These are phyloP conservation scores for Glebionis coronaria DNA, from an alignment of 129 eudicot genomes.

Conservation along the genomic window DNA sequence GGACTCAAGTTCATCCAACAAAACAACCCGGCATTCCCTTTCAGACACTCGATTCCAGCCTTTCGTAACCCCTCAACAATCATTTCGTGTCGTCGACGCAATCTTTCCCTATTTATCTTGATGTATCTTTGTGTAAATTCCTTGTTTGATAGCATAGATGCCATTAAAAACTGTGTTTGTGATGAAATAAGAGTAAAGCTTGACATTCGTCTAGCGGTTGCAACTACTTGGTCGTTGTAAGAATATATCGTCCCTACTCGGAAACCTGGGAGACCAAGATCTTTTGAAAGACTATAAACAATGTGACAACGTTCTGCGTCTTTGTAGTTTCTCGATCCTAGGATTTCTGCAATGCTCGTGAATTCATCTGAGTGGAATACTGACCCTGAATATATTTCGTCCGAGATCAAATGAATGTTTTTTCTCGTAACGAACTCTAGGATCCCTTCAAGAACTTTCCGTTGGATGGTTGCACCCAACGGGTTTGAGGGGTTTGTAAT, in stretches of 20 bases:
- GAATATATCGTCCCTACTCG: constrained; percentile 76
- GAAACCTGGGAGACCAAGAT: constrained; percentile 82
- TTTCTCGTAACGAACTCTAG: constrained; percentile 54
- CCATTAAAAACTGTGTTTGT: constrained; percentile 72
- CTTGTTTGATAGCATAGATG: constrained; percentile 57
- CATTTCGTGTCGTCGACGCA: constrained; percentile 50
- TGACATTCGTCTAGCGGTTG: constrained; percentile 82
- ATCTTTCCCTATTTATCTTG: constrained; percentile 50
- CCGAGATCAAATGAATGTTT: constrained; percentile 78
- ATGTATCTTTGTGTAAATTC: constrained; percentile 51
- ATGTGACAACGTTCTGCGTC: constrained; percentile 69
- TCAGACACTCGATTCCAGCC: constrained; percentile 70
- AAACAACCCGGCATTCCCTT: constrained; percentile 80
- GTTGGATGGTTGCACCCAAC: constrained; percentile 67
- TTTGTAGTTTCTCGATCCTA: constrained; percentile 39
- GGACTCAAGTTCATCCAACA: constrained; percentile 87
- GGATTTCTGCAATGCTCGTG: constrained; percentile 67
- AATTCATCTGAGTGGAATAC: constrained; percentile 51
- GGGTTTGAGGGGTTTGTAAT: constrained; percentile 94
- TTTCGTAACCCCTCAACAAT: constrained; percentile 51
- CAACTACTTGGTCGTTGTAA: constrained; percentile 62
- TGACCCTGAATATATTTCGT: constrained; percentile 89
- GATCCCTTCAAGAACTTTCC: constrained; percentile 43
- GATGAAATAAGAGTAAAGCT: constrained; percentile 82
- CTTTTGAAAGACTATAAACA: constrained; percentile 83